Evolutionary conservation across 345 rosid species (phyloP), one percentile per base, ranked within the genome.

Genomic region (Noccaea bulbosa): DNA sequence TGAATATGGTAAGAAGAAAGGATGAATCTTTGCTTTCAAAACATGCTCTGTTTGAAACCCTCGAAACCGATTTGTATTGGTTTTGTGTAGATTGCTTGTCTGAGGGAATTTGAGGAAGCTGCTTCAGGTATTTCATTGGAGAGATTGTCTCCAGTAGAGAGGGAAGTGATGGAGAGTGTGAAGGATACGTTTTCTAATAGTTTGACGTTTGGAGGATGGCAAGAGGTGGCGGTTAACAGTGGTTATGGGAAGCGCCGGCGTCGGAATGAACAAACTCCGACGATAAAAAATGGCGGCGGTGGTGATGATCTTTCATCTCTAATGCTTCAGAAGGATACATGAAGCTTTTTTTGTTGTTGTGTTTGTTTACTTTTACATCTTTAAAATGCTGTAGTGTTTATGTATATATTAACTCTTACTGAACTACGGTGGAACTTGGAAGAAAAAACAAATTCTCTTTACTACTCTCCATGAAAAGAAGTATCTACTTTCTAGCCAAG

Each of bases 91-190:
- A 67, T 77, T 60, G 74, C 74, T 46, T 77, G 49, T 72, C 39
- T 77, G 73, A 72, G 64, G 35, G 81, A 77, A 43, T 77, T 61
- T 15, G 81, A 77, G 58, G 81, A 77, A 55, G 77, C 77, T 60
- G 69, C 77, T 32, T 59, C 81, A 46, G 35, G 54, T 27, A 44
- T 77, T 2, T 53, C 61, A 8, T 1, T 77, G 37, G 74, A 72
- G 47, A 55, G 65, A 67, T 11, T 77, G 55, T 46, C 81, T 51
- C 77, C 81, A 0, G 73, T 60, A 24, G 81, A 77, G 77, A 71
- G 68, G 59, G 81, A 77, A 62, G 73, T 72, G 8, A 51, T 72
- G 27, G 81, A 77, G 77, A 67, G 77, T 40, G 77, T 72, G 41
- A 77, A 77, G 15, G 65, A 77, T 61, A 77, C 74, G 2, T 67